Evolutionary conservation across 208 protist genomes (phyloP), one percentile per base, ranked within the genome.

Genomic region (Leishmania gerbilli): DNA sequence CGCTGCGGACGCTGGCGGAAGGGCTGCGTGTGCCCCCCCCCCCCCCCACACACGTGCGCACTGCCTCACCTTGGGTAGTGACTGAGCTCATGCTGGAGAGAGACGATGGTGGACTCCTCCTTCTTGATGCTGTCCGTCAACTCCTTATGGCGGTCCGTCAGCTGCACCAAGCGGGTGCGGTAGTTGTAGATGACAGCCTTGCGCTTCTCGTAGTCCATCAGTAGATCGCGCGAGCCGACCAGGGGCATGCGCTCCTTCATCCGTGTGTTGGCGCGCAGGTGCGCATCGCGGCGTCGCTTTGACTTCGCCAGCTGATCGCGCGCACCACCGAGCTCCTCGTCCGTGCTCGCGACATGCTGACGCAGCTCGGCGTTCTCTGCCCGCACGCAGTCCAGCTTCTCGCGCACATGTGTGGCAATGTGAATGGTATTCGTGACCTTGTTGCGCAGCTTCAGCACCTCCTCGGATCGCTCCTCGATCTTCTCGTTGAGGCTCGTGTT

Each of bases 401-500:
- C 99, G 84, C 99, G 99, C 31, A 99, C 89, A 84, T 99, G 99
- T 31, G 99, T 99, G 27, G 99, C 90, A 45, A 99, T 95, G 88
- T 99, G 99, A 42, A 99, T 99, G 5, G 98, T 99, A 37, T 93
- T 98, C 6, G 93, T 99, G 13, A 98, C 94, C 85, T 99, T 99
- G 47, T 95, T 96, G 56, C 95, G 90, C 71, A 99, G 91, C 88
- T 99, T 99, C 75, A 98, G 91, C 34, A 99, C 87, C 83, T 99
- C 99, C 80, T 99, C 98, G 84, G 98, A 99, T 55, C 99, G 92
- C 92, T 99, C 99, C 83, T 99, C 99, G 80, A 99, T 99, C 87
- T 99, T 99, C 80, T 99, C 99, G 81, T 98, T 99, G 8, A 99
- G 94, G 71, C 98, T 99, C 19, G 98, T 98, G 85, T 99, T 99